phyloP scores from a whole-genome alignment of 805 yeast species.

The Pichia cephalocereana region DNA sequence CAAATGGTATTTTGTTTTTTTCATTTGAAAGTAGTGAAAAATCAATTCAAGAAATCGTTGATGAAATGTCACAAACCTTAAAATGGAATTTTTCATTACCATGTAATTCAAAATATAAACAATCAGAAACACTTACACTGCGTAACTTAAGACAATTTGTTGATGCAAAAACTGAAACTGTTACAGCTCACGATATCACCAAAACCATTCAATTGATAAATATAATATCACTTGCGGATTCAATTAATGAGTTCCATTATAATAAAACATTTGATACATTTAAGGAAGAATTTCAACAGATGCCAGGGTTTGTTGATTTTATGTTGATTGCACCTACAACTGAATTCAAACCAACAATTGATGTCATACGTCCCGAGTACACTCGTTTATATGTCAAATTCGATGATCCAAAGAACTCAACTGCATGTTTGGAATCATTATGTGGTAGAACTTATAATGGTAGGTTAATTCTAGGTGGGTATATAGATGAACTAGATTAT shows the following conservation, averaged over 20 bases:
- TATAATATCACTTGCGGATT: conserved; percentile 52
- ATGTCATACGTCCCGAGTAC: not conserved
- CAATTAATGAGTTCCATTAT: conserved; percentile 36
- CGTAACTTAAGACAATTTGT: conserved; percentile 13
- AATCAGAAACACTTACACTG: conserved; percentile 15
- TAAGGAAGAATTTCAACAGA: conserved; percentile 22
- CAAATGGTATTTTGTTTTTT: conserved; percentile 51
- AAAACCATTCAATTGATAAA: conserved; percentile 60
- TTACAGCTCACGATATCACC: conserved; percentile 21
- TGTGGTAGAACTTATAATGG: conserved; percentile 64
- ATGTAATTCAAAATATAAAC: conserved; percentile 25
- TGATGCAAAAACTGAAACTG: conserved; percentile 4
- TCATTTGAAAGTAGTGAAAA: conserved; percentile 26
- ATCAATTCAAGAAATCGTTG: conserved; percentile 19
- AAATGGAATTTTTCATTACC: conserved; percentile 29
- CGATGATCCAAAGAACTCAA: conserved; percentile 39
- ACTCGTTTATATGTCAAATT: conserved; percentile 52
- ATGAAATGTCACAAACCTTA: conserved; percentile 27
- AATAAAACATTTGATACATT: conserved; percentile 47
- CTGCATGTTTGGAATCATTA: conserved; percentile 42
- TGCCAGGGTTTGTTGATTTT: not conserved
- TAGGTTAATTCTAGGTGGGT: conserved; percentile 59
- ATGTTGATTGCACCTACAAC: not conserved
- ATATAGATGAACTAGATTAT: conserved; percentile 51
- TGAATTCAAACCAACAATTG: not conserved